A percentile compares a stretch with the other conserved stretches of the same genome.
Evolutionary conservation across 371 early-diverging fungal species (phyloP).

Genomic region (Saksenaea oblongispora): DNA sequence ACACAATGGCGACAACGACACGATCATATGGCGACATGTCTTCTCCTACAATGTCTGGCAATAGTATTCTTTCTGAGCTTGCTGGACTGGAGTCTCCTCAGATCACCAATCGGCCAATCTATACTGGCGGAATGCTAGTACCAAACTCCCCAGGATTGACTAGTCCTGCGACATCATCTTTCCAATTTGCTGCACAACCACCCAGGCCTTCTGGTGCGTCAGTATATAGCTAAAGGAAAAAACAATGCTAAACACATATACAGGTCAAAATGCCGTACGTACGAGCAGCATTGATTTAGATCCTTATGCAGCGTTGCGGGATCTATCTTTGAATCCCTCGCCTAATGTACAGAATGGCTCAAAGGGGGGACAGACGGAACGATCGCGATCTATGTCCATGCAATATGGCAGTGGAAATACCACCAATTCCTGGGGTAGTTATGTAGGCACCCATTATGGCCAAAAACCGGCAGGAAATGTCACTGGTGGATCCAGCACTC

Average conservation of each 20-base stretch:
- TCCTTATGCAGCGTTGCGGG: slow-evolving; percentile 26
- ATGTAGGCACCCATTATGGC: no score
- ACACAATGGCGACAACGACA: neutral
- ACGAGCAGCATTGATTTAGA: slow-evolving; percentile 7
- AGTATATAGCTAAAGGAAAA: neutral
- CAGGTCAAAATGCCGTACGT: neutral
- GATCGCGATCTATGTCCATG: slow-evolving; percentile 1
- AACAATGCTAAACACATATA: slow-evolving; percentile 1
- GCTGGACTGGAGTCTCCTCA: slow-evolving; percentile 26
- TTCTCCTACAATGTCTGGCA: neutral
- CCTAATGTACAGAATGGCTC: neutral
- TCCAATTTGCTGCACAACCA: slow-evolving; percentile 4
- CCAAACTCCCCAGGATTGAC: slow-evolving; percentile 18
- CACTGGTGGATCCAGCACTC: neutral
- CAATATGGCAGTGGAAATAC: neutral
- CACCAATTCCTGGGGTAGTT: neutral
- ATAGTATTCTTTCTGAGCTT: slow-evolving; percentile 29
- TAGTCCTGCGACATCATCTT: slow-evolving; percentile 4
- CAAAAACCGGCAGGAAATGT: neutral
- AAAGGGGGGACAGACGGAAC: neutral
- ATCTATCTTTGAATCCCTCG: slow-evolving; percentile 2
- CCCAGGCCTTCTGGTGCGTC: neutral
- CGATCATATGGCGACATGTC: slow-evolving; percentile 3
- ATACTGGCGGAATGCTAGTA: slow-evolving; percentile 34
- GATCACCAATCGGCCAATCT: slow-evolving; percentile 22